Percentiles rank a stretch among this genome's conserved stretches.
Evolutionary conservation across 768 basidiomycete species (phyloP).

Genomic region (Paxillus rubicundulus): DNA sequence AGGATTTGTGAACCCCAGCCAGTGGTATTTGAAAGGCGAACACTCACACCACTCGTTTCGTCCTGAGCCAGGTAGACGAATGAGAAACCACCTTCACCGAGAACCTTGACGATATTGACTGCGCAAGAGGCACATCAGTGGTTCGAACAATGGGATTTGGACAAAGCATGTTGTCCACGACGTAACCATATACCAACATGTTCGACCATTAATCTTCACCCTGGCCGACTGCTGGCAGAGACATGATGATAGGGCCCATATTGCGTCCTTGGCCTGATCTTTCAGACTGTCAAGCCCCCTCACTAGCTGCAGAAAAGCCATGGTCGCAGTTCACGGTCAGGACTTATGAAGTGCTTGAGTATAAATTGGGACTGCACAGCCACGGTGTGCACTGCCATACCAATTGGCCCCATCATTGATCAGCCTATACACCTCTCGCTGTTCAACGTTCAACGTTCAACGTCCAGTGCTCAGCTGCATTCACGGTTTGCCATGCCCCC

Average conservation of each 20-base stretch:
- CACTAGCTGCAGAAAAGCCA: constrained; percentile 33
- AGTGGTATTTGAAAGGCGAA: neutral
- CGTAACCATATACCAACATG: constrained; percentile 55
- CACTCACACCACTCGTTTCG: constrained; percentile 74
- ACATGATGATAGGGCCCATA: constrained; percentile 80
- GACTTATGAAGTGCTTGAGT: neutral
- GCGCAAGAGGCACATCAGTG: constrained; percentile 5
- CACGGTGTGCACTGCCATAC: too few species aligned
- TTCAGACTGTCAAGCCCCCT: constrained; percentile 55
- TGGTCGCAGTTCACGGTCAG: constrained; percentile 7
- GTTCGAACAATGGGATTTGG: neutral
- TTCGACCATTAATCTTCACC: constrained; percentile 93
- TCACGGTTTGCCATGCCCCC: too few species aligned
- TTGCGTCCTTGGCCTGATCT: constrained; percentile 77
- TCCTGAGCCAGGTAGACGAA: constrained; percentile 89
- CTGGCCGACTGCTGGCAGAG: constrained; percentile 79
- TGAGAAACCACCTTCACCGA: constrained; percentile 96
- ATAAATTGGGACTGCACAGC: neutral
- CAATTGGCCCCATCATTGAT: too few species aligned
- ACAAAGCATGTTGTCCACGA: constrained; percentile 4
- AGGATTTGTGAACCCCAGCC: neutral
- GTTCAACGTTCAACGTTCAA: too few species aligned
- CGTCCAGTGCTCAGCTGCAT: too few species aligned
- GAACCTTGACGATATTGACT: constrained; percentile 89
- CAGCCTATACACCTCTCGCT: too few species aligned